phyloP scores from a whole-genome alignment of 2,329 filamentous ascomycete species.

The Ophiostoma montium region DNA sequence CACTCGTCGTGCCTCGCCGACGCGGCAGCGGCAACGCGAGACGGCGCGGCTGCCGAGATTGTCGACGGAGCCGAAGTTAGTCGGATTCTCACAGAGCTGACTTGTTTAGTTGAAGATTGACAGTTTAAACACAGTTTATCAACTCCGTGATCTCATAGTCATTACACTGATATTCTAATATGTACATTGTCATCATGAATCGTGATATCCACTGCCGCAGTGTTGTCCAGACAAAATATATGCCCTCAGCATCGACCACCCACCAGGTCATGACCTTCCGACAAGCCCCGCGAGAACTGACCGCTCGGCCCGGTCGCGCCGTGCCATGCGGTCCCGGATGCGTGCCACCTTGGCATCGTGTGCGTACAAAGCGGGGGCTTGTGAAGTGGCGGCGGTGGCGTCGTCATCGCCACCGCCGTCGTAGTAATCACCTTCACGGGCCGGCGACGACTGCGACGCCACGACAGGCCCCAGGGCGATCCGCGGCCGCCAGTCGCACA shows the following conservation, averaged over 20 bases:
- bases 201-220: no score
- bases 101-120: no score
- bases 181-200: no score
- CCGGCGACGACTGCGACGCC: slow-evolving; percentile 4
- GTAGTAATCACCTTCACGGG: not conserved
- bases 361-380: not conserved
- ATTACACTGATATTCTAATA: no score
- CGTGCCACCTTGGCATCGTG: not conserved
- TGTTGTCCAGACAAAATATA: no score
- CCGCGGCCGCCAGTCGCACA: slow-evolving; percentile 29
- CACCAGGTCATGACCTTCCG: no score
- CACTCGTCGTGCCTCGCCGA: slow-evolving; percentile 32
- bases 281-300: slow-evolving; percentile 2
- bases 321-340: slow-evolving; percentile 7
- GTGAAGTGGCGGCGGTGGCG: no score
- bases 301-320: not conserved
- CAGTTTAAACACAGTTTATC: no score
- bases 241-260: no score
- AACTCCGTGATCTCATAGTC: no score
- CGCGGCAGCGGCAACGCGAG: not conserved
- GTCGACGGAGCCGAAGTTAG: slow-evolving; percentile 18
- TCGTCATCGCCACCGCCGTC: not conserved
- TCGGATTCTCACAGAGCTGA: not conserved
- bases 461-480: slow-evolving; percentile 2
- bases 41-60: slow-evolving; percentile 10